Percentiles rank a stretch among this genome's conserved stretches.
Conservation (phyloP, 306 rosid genomes). For the Astragalus glycyphyllos region DNA sequence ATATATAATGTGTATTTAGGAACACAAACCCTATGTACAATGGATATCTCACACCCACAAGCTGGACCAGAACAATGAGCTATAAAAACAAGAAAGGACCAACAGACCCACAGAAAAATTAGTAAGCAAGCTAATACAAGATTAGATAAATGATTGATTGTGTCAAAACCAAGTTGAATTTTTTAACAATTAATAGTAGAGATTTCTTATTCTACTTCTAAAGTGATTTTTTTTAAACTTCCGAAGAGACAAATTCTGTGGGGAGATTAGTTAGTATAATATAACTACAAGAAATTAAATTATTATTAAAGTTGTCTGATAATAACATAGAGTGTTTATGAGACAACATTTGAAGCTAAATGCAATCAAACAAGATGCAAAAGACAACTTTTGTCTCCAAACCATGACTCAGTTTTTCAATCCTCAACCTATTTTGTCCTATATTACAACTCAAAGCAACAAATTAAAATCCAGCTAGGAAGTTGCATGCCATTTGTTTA, state of each 20-base stretch:
- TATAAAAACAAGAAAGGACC: too few species aligned
- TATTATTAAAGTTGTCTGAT: slow-evolving; percentile 11
- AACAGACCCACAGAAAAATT: too few species aligned
- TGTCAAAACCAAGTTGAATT: too few species aligned
- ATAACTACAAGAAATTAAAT: slow-evolving; percentile 4
- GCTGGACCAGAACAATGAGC: too few species aligned
- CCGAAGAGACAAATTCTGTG: not conserved
- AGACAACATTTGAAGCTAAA: not conserved
- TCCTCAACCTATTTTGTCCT: slow-evolving; percentile 48
- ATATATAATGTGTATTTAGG: too few species aligned
- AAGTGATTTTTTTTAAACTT: too few species aligned
- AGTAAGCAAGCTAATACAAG: too few species aligned
- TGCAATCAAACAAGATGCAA: not conserved
- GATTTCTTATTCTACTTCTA: too few species aligned
- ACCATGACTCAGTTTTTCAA: slow-evolving; percentile 29
- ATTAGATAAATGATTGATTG: too few species aligned
- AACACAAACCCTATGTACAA: too few species aligned
- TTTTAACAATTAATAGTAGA: too few species aligned
- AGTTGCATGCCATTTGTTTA: slow-evolving; percentile 44
- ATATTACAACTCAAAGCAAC: slow-evolving; percentile 49
- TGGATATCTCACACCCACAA: too few species aligned
- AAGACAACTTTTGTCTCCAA: not conserved
- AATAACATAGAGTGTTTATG: slow-evolving; percentile 32
- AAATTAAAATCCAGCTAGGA: slow-evolving; percentile 13
- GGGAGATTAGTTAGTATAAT: not conserved